These are phyloP conservation scores for Solanum clarkiae DNA, from an alignment of 257 asterid species.

Conservation along the genomic window DNA sequence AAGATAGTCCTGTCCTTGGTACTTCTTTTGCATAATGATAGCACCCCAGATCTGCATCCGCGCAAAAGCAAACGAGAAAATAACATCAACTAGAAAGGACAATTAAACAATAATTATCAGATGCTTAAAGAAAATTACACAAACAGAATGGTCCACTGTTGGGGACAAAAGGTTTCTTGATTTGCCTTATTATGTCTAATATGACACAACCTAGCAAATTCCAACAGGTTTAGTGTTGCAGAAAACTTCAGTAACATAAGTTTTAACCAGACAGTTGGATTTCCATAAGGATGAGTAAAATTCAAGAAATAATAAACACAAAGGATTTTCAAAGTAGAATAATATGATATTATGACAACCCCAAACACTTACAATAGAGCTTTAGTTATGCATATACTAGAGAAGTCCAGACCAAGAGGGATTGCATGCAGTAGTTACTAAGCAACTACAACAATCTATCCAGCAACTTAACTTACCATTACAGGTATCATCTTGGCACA, in stretches of 20 bases:
- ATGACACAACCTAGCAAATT: background rate
- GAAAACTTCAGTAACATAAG: background rate
- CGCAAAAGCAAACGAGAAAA: conserved; percentile 8
- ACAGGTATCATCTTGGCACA: conserved; percentile 99
- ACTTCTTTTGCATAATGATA: conserved; percentile 90
- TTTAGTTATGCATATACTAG: background rate
- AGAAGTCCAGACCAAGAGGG: background rate
- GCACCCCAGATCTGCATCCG: conserved; percentile 91
- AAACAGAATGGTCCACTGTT: background rate
- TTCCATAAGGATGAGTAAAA: background rate
- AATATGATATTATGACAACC: background rate
- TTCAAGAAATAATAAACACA: background rate
- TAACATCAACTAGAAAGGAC: background rate
- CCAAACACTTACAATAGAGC: background rate
- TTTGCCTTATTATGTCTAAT: background rate
- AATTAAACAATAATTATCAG: background rate
- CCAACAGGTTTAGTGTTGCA: background rate
- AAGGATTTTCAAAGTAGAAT: background rate
- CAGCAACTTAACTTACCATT: conserved; percentile 55
- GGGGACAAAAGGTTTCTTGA: background rate
- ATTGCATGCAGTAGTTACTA: background rate
- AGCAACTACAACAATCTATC: background rate
- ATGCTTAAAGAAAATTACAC: background rate
- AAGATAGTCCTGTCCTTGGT: conserved; percentile 66
- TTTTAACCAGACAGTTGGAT: background rate